These are phyloP conservation scores for Thelonectria blattea DNA, from an alignment of 2,329 filamentous ascomycete species.

Conservation along the genomic window DNA sequence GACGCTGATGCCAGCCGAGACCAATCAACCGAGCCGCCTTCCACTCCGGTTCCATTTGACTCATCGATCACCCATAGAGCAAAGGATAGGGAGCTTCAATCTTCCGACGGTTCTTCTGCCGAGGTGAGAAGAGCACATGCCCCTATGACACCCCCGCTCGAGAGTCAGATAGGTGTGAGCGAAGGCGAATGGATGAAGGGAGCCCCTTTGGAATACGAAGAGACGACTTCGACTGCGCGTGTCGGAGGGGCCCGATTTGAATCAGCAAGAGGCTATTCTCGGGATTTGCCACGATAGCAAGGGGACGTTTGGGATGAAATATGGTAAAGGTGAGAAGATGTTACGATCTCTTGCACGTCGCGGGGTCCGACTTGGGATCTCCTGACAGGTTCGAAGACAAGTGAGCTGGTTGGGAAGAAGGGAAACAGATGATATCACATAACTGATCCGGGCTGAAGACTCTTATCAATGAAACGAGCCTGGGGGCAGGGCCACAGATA, in stretches of 20 bases:
- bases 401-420: background rate
- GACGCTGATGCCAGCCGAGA: background rate
- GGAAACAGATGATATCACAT: background rate
- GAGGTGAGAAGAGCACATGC: background rate
- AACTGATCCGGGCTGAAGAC: background rate
- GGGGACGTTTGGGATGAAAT: background rate
- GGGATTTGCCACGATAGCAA: background rate
- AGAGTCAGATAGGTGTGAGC: constrained; percentile 6
- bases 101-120: background rate
- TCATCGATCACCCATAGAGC: background rate
- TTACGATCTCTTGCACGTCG: background rate
- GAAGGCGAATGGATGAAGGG: constrained; percentile 29
- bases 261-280: background rate
- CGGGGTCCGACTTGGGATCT: background rate
- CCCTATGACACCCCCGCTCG: background rate
- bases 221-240: background rate
- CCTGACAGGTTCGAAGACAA: background rate
- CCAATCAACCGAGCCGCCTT: too few species aligned
- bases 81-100: background rate
- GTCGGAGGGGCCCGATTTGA: background rate
- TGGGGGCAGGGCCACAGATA: background rate
- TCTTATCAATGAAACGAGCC: too few species aligned
- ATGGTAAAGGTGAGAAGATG: background rate
- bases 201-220: background rate
- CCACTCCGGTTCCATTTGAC: background rate